Base-by-base conservation (phyloP, 345 rosid species). In the Hibiscus tridactylites region DNA sequence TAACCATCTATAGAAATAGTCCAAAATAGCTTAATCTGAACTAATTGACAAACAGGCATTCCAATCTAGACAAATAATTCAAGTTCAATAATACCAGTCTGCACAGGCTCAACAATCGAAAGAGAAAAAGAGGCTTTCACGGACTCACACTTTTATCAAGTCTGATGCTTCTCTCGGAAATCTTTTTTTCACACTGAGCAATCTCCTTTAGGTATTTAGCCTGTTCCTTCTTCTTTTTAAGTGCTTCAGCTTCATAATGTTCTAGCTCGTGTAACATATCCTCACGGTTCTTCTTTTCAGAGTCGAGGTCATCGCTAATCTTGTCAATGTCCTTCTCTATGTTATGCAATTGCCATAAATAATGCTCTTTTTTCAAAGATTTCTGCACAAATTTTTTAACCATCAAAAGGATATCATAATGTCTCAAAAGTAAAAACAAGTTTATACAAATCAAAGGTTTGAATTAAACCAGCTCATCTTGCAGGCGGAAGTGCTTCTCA, bases 401-500 rank as follows among this genome's bases (percentile, higher is more conserved):
- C 61, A 74, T 13, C 70, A 47, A 28, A 47, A 26, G 37, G 58
- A 28, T 8, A 11, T 39, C 16, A 12, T 67, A 42, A 47, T 35
- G 33, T 15, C 52, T 10, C 31, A n/a, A 61, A 7, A 59, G 61
- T 26, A 76, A 73, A 39, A 21, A 28, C 3, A 49, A 67, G 35
- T 8, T 67, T 47, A 47, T 15, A 47, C 19, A 47, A 66, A 47
- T 16, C 57, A 66, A 66, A 44, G 12, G 3, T 66, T 28, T 49
- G n/a, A 28, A 47, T 49, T 26, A 56, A 85, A 95, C 99, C 99
- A 95, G 82, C 81, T 89, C 85, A 6, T 90, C 91, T 79, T 95
- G 99, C 82, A 95, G 79, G 61, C 87, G 88, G 0, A 90, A 78
- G 83, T 92, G 97, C 76, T 88, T 92, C 81, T 95, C 99, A 42